Conservation (phyloP, 192 early-diverging fungal species). For the Haplosporangium gracile region DNA sequence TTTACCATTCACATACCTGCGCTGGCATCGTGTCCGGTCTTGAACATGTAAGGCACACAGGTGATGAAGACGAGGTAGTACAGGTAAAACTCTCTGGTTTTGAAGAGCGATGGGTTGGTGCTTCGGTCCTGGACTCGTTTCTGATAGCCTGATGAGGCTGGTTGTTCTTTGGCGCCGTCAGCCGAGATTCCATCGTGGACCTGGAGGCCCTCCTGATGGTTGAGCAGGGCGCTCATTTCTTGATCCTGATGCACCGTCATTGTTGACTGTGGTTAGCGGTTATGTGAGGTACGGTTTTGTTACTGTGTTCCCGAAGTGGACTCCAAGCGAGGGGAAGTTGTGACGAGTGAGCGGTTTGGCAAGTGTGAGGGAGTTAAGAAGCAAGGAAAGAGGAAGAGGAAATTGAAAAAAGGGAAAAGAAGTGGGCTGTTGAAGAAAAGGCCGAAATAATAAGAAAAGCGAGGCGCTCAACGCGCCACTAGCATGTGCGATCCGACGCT, state of each 20-base stretch:
- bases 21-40: constrained; percentile 66
- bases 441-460: background rate
- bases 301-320: background rate
- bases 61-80: constrained; percentile 75
- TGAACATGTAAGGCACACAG: constrained; percentile 75
- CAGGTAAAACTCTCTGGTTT: constrained; percentile 80
- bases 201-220: background rate
- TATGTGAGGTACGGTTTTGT: background rate
- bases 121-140: constrained; percentile 32
- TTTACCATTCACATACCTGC: constrained; percentile 56
- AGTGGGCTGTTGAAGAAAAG: background rate
- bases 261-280: background rate
- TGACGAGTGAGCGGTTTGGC: no score
- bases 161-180: constrained; percentile 9
- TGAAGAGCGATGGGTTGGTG: constrained; percentile 67
- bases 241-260: constrained; percentile 16
- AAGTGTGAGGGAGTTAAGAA: background rate
- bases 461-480: background rate
- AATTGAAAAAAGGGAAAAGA: background rate
- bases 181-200: background rate
- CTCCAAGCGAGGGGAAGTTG: background rate
- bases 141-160: background rate
- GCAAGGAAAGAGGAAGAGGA: background rate
- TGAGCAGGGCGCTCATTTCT: constrained; percentile 9
- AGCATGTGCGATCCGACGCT: background rate